A percentile compares a stretch with the other conserved stretches of the same genome.
phyloP scores from a whole-genome alignment of 2,329 filamentous ascomycete genomes.

The Atkinsonella texensis region DNA sequence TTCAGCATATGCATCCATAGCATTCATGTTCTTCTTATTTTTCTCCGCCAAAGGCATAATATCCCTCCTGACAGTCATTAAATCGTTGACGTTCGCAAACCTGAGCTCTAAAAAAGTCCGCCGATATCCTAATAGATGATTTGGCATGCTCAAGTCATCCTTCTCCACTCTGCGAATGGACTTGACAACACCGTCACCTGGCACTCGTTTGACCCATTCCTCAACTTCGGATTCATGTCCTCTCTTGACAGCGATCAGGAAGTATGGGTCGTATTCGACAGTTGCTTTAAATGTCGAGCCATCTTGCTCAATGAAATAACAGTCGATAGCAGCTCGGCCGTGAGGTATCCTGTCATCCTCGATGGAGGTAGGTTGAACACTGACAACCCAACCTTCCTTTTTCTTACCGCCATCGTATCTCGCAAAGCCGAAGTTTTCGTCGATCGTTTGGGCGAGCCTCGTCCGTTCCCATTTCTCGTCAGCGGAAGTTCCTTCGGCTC shows the following conservation, averaged over 20 bases:
- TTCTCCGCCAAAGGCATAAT: slow-evolving; percentile 88
- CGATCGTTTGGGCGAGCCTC: slow-evolving; percentile 74
- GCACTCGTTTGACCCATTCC: slow-evolving; percentile 77
- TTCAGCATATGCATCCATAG: slow-evolving; percentile 97
- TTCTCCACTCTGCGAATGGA: slow-evolving; percentile 67
- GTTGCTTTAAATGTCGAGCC: slow-evolving; percentile 90
- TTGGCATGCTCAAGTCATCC: slow-evolving; percentile 90
- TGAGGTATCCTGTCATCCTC: slow-evolving; percentile 74
- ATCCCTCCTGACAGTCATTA: slow-evolving; percentile 72
- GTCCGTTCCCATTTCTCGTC: slow-evolving; percentile 88
- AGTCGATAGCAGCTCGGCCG: slow-evolving; percentile 83
- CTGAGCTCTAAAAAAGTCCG: slow-evolving; percentile 77
- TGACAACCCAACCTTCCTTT: slow-evolving; percentile 85
- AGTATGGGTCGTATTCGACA: slow-evolving; percentile 93
- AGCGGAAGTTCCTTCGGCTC: slow-evolving; percentile 75
- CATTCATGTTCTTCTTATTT: slow-evolving; percentile 91
- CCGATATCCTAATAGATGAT: slow-evolving; percentile 84
- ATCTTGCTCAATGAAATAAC: slow-evolving; percentile 91
- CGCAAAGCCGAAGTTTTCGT: slow-evolving; percentile 88
- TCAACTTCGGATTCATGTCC: slow-evolving; percentile 88
- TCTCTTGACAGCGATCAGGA: slow-evolving; percentile 79
- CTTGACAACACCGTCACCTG: slow-evolving; percentile 72
- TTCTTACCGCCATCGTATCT: slow-evolving; percentile 79
- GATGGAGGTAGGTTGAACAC: slow-evolving; percentile 82
- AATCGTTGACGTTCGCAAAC: slow-evolving; percentile 78